Evolutionary conservation across 2,329 filamentous ascomycete genomes (phyloP), one percentile per base, ranked within the genome.

Genomic region (Curvularia sp.): DNA sequence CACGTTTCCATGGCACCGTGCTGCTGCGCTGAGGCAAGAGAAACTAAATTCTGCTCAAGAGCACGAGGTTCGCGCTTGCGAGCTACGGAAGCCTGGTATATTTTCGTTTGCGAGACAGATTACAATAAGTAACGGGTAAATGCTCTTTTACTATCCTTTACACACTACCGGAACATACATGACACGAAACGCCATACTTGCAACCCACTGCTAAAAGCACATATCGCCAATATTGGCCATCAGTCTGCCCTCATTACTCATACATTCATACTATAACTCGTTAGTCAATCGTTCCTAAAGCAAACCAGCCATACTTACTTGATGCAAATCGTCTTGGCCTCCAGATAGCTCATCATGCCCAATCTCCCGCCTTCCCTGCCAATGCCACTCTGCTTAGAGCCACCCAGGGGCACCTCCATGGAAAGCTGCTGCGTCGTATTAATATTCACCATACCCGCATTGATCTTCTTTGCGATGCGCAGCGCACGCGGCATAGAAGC

Each of bases 321-420:
- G 34, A 54, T 48, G 42, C 25, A 30, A 1, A 54, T 34, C 3
- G 43, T 54, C 51, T 54, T 54, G 13, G 51, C 21, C 32, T 54
- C 42, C 18, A 54, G 27, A 19, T 54, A 48, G 8, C 36, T 34
- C 45, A 48, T 43, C 8, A 54, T n/a, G 19, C 51, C 51, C 21
- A 43, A 13, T 34, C n/a, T 19, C 8, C 51, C 51, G 0, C 34
- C 23, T 27, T 54, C 51, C 7, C 51, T 43, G 12, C 51, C 51
- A 34, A 38, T 21, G 12, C 51, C 43, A 39, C 51, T 54, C 43
- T 54, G 30, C 27, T 54, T 54, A 15, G 23, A 48, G 2, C 53
- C 53, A 19, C 53, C 53, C 38, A 46, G 18, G 27, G 27, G 43
- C 10, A 27, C 78, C 74, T 23, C 82, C 77, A 48, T 3, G 12